Conservation (phyloP, 106 monocot genomes). For the Phalaenopsis aphrodite region DNA sequence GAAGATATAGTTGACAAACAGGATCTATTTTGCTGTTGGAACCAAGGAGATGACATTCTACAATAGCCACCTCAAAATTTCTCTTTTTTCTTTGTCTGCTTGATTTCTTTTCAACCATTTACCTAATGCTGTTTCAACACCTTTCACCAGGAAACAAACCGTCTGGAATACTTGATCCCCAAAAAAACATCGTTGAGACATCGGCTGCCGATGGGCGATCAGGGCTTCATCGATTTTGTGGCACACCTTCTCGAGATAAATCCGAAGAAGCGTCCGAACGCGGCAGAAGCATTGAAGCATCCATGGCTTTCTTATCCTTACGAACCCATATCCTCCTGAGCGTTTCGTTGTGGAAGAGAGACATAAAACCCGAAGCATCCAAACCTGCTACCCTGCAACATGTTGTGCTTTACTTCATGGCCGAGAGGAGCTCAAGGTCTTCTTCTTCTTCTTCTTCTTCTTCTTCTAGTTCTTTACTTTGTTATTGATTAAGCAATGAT, state of each 20-base stretch:
- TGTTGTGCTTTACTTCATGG: too few species aligned
- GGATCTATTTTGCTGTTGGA: too few species aligned
- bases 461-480: not conserved
- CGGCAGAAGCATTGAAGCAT: constrained; percentile 79
- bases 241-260: constrained; percentile 78
- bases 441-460: not conserved
- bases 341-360: not conserved
- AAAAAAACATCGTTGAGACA: constrained; percentile 88
- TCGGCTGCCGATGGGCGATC: constrained; percentile 89
- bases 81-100: too few species aligned
- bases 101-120: too few species aligned
- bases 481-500: not conserved
- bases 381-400: too few species aligned
- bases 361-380: not conserved
- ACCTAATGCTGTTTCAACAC: not conserved
- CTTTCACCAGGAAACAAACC: constrained; percentile 68
- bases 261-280: constrained; percentile 82
- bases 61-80: too few species aligned
- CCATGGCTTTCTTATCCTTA: constrained; percentile 95
- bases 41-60: too few species aligned
- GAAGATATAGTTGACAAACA: too few species aligned
- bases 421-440: too few species aligned
- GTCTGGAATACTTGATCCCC: constrained; percentile 89
- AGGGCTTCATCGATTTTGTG: constrained; percentile 92
- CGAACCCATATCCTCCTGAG: constrained; percentile 95